Percentiles rank a stretch among this genome's conserved stretches.
phyloP scores from a whole-genome alignment of 805 yeast species.

The Debaryomyces prosopidis region DNA sequence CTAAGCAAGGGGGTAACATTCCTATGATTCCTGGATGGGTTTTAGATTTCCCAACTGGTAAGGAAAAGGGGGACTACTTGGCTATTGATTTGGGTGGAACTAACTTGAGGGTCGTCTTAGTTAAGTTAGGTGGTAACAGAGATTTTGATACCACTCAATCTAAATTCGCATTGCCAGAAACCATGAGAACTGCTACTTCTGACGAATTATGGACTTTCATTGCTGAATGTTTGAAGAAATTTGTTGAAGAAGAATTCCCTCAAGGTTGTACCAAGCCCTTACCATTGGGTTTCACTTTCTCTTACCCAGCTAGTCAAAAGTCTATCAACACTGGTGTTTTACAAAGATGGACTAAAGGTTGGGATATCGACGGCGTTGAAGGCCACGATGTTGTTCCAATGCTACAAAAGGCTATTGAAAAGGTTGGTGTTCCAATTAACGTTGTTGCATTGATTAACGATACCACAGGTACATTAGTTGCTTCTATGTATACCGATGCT shows the following conservation, averaged over 20 bases:
- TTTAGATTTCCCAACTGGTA: conserved; percentile 87
- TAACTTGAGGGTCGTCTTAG: conserved; percentile 88
- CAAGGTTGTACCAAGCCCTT: conserved; percentile 60
- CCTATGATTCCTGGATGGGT: conserved; percentile 99
- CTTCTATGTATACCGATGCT: conserved; percentile 89
- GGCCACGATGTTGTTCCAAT: conserved; percentile 92
- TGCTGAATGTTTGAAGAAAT: conserved; percentile 74
- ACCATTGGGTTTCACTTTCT: conserved; percentile 93
- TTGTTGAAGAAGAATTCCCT: conserved; percentile 67
- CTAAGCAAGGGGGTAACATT: conserved; percentile 75
- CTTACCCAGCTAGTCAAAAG: conserved; percentile 83
- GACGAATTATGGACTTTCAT: conserved; percentile 85
- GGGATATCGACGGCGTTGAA: conserved; percentile 89
- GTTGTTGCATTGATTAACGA: conserved; percentile 95
- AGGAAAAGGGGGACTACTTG: conserved; percentile 83
- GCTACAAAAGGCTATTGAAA: conserved; percentile 74
- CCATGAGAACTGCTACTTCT: conserved; percentile 73
- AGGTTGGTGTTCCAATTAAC: conserved; percentile 68
- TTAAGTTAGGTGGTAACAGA: conserved; percentile 78
- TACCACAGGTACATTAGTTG: conserved; percentile 95
- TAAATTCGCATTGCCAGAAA: conserved; percentile 76
- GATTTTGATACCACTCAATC: conserved; percentile 85
- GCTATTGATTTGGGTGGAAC: conserved; percentile 98
- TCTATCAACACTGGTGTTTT: conserved; percentile 83
- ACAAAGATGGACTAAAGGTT: conserved; percentile 98